These are phyloP conservation scores for Macrolepiota dolichaula DNA, from an alignment of 768 basidiomycete genomes.

Conservation along the genomic window DNA sequence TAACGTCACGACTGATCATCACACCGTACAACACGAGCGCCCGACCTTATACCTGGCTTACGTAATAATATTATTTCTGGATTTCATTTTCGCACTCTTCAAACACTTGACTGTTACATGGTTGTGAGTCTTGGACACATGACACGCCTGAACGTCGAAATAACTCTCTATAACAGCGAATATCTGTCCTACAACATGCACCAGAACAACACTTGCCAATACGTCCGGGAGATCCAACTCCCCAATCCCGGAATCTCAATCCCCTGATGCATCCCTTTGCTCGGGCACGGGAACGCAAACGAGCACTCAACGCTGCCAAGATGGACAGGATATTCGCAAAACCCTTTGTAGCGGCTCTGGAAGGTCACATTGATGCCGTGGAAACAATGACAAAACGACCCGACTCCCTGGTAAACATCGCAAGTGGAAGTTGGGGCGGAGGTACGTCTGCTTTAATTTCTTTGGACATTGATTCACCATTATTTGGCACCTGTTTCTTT, in stretches of 20 bases:
- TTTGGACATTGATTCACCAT: not conserved
- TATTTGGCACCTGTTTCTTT: not conserved
- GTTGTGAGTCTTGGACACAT: constrained; percentile 18
- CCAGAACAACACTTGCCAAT: constrained; percentile 69
- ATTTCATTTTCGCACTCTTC: constrained; percentile 17
- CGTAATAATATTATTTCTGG: constrained; percentile 1
- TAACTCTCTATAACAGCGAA: constrained; percentile 52
- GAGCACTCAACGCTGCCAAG: constrained; percentile 93
- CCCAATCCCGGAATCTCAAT: constrained; percentile 87
- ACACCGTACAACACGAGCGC: not conserved
- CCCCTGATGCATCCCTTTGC: constrained; percentile 96
- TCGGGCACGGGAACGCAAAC: constrained; percentile 86
- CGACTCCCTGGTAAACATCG: constrained; percentile 71
- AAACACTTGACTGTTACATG: constrained; percentile 14
- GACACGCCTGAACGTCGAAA: not conserved
- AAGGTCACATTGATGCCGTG: constrained; percentile 94
- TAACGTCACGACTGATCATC: not conserved
- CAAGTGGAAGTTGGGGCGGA: constrained; percentile 95
- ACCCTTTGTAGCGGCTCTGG: constrained; percentile 85
- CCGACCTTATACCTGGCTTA: not conserved
- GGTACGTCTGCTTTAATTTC: constrained; percentile 37
- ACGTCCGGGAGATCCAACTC: constrained; percentile 80
- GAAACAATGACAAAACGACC: constrained; percentile 77
- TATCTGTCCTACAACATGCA: constrained; percentile 83
- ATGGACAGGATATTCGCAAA: constrained; percentile 98